A percentile compares a stretch with the other conserved stretches of the same genome.
Conservation (phyloP, 768 basidiomycete genomes). For the Boletus vinaceobasis region DNA sequence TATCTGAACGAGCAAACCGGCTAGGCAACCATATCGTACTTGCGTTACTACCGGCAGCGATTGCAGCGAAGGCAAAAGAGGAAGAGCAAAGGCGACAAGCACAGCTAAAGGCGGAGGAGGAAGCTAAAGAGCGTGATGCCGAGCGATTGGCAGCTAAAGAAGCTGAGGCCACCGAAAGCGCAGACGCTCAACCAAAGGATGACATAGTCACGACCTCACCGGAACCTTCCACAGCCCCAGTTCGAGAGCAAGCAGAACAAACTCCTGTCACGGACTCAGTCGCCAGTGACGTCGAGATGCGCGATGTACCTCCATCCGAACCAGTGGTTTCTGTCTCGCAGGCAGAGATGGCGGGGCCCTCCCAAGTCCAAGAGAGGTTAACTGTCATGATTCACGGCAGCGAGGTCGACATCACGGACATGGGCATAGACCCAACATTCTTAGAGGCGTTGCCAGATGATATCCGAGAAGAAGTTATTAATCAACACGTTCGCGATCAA, state of each 20-base stretch:
- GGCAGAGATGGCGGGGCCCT: constrained; percentile 26
- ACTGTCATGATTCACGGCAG: constrained; percentile 91
- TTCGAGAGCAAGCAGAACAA: constrained; percentile 14
- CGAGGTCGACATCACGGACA: constrained; percentile 95
- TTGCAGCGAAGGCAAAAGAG: constrained; percentile 50
- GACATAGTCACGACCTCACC: constrained; percentile 11
- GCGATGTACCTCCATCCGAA: constrained; percentile 33
- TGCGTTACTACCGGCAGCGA: constrained; percentile 75
- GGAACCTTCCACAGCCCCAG: constrained; percentile 7
- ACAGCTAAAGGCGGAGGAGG: constrained; percentile 55
- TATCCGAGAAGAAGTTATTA: constrained; percentile 97
- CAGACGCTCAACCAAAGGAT: constrained; percentile 13
- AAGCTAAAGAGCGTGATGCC: constrained; percentile 37
- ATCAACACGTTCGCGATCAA: constrained; percentile 94
- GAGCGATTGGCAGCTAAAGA: constrained; percentile 31
- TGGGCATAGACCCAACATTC: constrained; percentile 97
- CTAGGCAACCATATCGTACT: constrained; percentile 70
- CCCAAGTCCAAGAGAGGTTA: constrained; percentile 56
- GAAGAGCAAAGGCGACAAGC: constrained; percentile 39
- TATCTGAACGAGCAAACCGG: constrained; percentile 61
- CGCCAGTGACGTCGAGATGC: constrained; percentile 49
- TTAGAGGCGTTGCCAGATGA: constrained; percentile 97
- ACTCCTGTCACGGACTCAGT: constrained; percentile 32
- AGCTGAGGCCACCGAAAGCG: constrained; percentile 34
- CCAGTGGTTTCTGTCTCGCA: constrained; percentile 16